Conservation (phyloP, 192 early-diverging fungal species). For the Rhizophagus clarus region DNA sequence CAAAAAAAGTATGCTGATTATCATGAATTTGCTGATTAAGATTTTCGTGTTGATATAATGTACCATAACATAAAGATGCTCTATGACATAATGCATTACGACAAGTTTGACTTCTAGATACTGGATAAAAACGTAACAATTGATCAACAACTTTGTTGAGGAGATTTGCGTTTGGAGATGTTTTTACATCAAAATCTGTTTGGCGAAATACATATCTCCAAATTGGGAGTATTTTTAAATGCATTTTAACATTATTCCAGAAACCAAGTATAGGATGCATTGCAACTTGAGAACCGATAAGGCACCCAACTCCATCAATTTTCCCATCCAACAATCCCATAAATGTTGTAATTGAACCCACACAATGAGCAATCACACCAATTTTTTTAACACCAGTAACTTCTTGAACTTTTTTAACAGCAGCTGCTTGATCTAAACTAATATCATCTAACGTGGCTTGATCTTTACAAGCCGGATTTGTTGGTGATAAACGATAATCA, state of each 20-base stretch:
- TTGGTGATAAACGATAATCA: slow-evolving; percentile 42
- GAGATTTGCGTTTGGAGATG: slow-evolving; percentile 32
- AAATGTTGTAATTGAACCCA: slow-evolving; percentile 43
- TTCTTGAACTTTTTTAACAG: slow-evolving; percentile 38
- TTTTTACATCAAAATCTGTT: slow-evolving; percentile 27
- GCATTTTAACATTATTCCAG: slow-evolving; percentile 20
- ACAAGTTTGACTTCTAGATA: slow-evolving; percentile 39
- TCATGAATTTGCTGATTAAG: slow-evolving; percentile 45
- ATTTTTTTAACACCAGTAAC: slow-evolving; percentile 43
- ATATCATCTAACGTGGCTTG: slow-evolving; percentile 38
- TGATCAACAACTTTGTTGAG: slow-evolving; percentile 39
- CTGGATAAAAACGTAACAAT: slow-evolving; percentile 40
- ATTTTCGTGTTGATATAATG: slow-evolving; percentile 44
- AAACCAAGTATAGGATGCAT: slow-evolving; percentile 19
- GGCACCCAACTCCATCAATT: slow-evolving; percentile 45
- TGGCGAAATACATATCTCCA: slow-evolving; percentile 14
- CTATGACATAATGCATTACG: slow-evolving; percentile 44
- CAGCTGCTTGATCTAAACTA: slow-evolving; percentile 39
- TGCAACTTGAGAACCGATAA: slow-evolving; percentile 40
- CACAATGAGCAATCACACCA: slow-evolving; percentile 47
- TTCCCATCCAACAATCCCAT: slow-evolving; percentile 46
- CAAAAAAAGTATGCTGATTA: slow-evolving; percentile 39
- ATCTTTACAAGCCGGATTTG: slow-evolving; percentile 30
- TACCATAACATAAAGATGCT: slow-evolving; percentile 39
- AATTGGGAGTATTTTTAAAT: neutral